Base-by-base conservation (phyloP, 805 yeast species). In the Isabelozyma pseudorhagii region DNA sequence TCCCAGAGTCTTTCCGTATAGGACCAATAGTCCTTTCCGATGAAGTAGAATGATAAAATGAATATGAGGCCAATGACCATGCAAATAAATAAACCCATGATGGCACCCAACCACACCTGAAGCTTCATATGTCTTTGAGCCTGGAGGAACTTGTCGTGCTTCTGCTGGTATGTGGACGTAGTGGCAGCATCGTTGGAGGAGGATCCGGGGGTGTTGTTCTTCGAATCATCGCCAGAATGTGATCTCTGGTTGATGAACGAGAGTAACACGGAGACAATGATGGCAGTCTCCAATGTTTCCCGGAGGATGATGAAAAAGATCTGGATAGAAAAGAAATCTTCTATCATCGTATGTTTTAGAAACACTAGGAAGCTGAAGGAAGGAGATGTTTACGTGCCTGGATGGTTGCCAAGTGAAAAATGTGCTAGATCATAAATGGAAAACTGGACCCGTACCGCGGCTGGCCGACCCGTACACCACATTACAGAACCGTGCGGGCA, bases 1-100 rank as follows among this genome's bases (percentile, higher is more conserved):
- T 91, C 97, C 88, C 96, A 91, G 47, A 89, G 75, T 59, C 94
- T 82, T 64, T 91, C 97, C 40, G 97, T 86, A 51, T 83, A 71
- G 8, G 92, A 81, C 97, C 97, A 91, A 47, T 89, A 70, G 68
- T 91, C 96, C 25, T 84, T 82, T 13, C 97, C 97, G 29, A 92
- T 69, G 42, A 83, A 62, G 60, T 90, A 89, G 66, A 91, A 91
- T 4, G 84, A 73, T 9, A 77, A 68, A 31, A 91, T 82, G 62
- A 91, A 87, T 0, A 81, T 64, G 4, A 84, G 81, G 4, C 97
- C 97, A 34, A 91, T 78, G 4, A 86, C 50, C 50, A 87, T 62
- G 60, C 97, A 90, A 1, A 88, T 67, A 0, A 79, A 56, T 15
- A 91, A 69, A 0, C 97, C 97, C 4, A 80, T 57, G 1, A 81